Conservation (phyloP, 306 rosid genomes). For the Medicago ruthenica region DNA sequence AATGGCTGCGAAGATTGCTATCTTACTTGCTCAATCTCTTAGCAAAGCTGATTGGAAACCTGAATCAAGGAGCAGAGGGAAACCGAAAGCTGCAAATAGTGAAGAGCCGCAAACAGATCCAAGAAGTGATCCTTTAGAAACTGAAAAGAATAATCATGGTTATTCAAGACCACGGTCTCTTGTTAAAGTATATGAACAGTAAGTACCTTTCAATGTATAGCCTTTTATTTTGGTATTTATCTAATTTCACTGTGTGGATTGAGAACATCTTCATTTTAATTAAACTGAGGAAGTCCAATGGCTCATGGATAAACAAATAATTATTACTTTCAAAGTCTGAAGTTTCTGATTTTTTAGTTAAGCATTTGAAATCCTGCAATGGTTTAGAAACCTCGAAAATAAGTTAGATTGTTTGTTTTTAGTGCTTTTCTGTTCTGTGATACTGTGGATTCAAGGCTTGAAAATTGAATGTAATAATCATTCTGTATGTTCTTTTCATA, state of each 20-base stretch:
- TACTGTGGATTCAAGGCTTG: too few relatives aligned
- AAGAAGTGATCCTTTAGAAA: slow-evolving; percentile 38
- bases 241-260: slow-evolving; percentile 13
- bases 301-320: too few relatives aligned
- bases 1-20: slow-evolving; percentile 79
- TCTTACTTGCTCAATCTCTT: slow-evolving; percentile 70
- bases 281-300: too few relatives aligned
- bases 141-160: slow-evolving; percentile 47
- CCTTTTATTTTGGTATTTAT: slow-evolving; percentile 33
- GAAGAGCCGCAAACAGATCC: slow-evolving; percentile 37
- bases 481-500: too few relatives aligned
- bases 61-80: slow-evolving; percentile 61
- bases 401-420: too few relatives aligned
- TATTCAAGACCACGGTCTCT: slow-evolving; percentile 64
- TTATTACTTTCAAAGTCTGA: too few relatives aligned
- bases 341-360: too few relatives aligned
- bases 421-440: too few relatives aligned
- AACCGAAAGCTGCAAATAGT: slow-evolving; percentile 54
- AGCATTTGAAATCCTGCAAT: too few relatives aligned
- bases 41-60: slow-evolving; percentile 86
- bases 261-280: too few relatives aligned
- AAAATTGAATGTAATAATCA: too few relatives aligned
- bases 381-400: too few relatives aligned
- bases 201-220: slow-evolving; percentile 41
- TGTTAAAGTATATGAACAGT: slow-evolving; percentile 54